A percentile compares a stretch with the other conserved stretches of the same genome.
These are phyloP conservation scores for Cryptococcus floricola DNA, from an alignment of 1,284 basidiomycete species.

Conservation along the genomic window DNA sequence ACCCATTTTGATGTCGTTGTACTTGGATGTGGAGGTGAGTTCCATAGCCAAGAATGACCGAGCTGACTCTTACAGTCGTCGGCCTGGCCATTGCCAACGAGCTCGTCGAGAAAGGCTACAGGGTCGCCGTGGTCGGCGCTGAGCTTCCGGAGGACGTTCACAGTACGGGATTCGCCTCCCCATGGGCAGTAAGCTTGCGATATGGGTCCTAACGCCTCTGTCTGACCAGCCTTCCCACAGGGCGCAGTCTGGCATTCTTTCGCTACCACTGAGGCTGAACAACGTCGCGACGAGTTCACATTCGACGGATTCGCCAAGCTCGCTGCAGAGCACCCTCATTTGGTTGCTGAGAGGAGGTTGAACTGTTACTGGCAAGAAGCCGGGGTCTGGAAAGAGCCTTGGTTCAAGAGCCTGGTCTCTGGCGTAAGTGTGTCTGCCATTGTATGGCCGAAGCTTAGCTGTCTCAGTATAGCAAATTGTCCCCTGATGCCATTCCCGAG, in stretches of 20 bases:
- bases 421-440: conserved; percentile 48
- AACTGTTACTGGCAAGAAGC: conserved; percentile 50
- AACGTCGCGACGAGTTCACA: conserved; percentile 36
- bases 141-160: conserved; percentile 63
- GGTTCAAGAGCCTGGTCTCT: conserved; percentile 57
- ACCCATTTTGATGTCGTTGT: too few relatives aligned
- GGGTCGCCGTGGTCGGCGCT: conserved; percentile 60
- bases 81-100: conserved; percentile 51
- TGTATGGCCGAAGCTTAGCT: not conserved
- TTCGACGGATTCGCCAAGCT: conserved; percentile 53
- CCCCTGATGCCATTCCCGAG: conserved; percentile 2
- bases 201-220: too few relatives aligned
- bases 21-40: too few relatives aligned
- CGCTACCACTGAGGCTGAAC: conserved; percentile 51
- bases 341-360: conserved; percentile 48
- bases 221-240: conserved; percentile 31
- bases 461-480: conserved; percentile 12
- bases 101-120: conserved; percentile 51
- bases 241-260: conserved; percentile 67
- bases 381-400: conserved; percentile 43
- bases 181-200: conserved; percentile 60
- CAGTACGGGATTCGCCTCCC: conserved; percentile 61
- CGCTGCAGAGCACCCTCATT: conserved; percentile 49
- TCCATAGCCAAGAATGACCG: too few relatives aligned
- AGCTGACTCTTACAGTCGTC: conserved; percentile 41